Base-by-base conservation (phyloP, 306 rosid genomes). In the Sicyos edulis region DNA sequence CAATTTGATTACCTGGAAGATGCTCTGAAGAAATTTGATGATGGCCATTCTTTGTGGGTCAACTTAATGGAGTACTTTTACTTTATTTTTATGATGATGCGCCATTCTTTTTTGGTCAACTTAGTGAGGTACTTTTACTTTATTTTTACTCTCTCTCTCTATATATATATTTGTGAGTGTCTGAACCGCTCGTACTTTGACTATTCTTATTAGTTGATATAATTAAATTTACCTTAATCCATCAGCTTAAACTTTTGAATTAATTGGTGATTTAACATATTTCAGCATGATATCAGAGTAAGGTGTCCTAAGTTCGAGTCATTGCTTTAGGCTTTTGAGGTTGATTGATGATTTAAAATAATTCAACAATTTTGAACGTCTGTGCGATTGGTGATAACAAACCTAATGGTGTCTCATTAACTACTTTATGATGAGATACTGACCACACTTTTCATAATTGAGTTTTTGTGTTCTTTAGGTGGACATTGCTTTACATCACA, bases 21-120 rank as follows among this genome's bases (percentile, higher is more conserved):
- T 71, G 85, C 92, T 82, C 87, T 92, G 69, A 83, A 80, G 16
- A 92, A 83, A 65, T 88, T 85, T 65, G 91, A 85, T 11, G 96
- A 89, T 56, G 95, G 7, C 95, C 97, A 57, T 88, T 85, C 86
- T 72, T 92, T 67, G 81, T 92, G 44, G 97, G 96, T 24, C 85
- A 83, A 52, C 78, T 92, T 54, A 89, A 96, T 73, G 70, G 70
- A 89, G 97, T 89, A 70, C 59, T 16, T 54, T 34, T n/a, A 53
- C 19, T 29, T 53, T 34, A 42, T 21, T 34, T 61, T 26, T 26
- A 26, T 26, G 29, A 26, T 26, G 29, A 26, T 26, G 29, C 2
- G 29, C 29, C 29, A 26, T 26, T 26, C 29, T 26, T 26, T 26
- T 3, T 26, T 1, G 29, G 29, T 26, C 3, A 26, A 26, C 29